Conservation (phyloP, 257 asterid species). For the Oldenlandia corymbosa region DNA sequence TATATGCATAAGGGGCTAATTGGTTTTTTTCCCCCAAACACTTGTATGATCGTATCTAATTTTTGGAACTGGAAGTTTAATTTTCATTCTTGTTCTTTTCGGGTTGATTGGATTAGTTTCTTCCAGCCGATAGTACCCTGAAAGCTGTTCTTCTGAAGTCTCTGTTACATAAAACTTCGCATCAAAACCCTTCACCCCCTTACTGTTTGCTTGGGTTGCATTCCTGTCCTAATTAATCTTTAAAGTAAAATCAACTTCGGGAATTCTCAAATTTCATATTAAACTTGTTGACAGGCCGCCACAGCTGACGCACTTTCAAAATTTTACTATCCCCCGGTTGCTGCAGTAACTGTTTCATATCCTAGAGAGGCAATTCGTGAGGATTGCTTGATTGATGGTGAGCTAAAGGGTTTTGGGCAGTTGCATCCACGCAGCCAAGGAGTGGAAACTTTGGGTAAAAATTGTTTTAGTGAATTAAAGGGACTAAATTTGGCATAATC, state of each 20-base stretch:
- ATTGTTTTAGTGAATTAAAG: not conserved
- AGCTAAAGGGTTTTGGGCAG: constrained; percentile 96
- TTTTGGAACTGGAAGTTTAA: not conserved
- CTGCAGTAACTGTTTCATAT: constrained; percentile 85
- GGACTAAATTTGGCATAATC: no score
- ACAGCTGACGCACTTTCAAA: constrained; percentile 77
- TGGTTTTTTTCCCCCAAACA: no score
- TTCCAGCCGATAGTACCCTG: no score
- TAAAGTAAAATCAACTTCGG: not conserved
- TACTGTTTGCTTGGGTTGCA: not conserved
- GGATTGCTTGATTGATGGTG: constrained; percentile 72
- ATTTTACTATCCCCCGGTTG: constrained; percentile 93
- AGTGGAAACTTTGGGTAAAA: constrained; percentile 87
- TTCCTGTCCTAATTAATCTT: not conserved
- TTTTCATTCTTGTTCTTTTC: not conserved
- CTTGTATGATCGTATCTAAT: not conserved
- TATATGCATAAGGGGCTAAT: no score
- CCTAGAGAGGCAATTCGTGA: constrained; percentile 78
- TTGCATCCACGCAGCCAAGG: constrained; percentile 98
- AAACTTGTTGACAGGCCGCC: constrained; percentile 38
- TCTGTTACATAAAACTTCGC: no score
- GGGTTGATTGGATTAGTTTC: not conserved
- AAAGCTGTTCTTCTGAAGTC: no score
- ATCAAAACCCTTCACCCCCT: no score
- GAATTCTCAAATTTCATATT: not conserved